Evolutionary conservation across 768 basidiomycete species (phyloP), one percentile per base, ranked within the genome.

Genomic region (Boletus reticuloceps): DNA sequence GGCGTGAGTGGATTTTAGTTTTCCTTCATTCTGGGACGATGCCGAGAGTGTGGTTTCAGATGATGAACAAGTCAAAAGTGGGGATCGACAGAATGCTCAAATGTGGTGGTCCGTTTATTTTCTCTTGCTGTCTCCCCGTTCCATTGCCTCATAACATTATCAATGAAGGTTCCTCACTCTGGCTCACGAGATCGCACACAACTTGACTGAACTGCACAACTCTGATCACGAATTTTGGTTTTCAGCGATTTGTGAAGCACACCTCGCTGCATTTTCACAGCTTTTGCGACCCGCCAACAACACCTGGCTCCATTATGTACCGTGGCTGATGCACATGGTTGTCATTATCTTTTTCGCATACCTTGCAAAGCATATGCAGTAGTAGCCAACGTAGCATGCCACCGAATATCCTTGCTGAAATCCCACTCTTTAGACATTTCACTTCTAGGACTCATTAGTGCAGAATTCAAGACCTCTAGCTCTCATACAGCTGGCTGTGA

Each of bases 161-260:
- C 34, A 5, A 10, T 2, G 12, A 20, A 55, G 88, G 88, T 98
- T 86, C 69, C 89, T 94, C 63, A 85, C 88, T 1, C 76, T 95
- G 13, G 93, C 94, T 0, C 94, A 95, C 66, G 92, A 92, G 64
- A 89, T 92, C 58, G 90, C 90, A 9, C 94, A 96, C 70, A 96
- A 95, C 63, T 72, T 95, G 2, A 86, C 91, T 4, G 78, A 82
- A 34, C 81, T 80, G 0, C 94, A 95, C 61, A 90, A 94, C 68
- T 83, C 89, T 1, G 86, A 92, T 62, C 93, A 95, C 62, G 91
- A 91, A 57, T 96, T 96, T 69, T 96, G 91, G 72, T 93, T 94
- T 63, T 89, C 91, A 31, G 84, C 88, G 4, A 87, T 96, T 25
- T 89, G 88, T 59, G 90, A 95, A 71, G 79, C 76, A 43, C 77